These are phyloP conservation scores for Phragmites australis DNA, from an alignment of 176 grass and related monocot species.

Conservation along the genomic window DNA sequence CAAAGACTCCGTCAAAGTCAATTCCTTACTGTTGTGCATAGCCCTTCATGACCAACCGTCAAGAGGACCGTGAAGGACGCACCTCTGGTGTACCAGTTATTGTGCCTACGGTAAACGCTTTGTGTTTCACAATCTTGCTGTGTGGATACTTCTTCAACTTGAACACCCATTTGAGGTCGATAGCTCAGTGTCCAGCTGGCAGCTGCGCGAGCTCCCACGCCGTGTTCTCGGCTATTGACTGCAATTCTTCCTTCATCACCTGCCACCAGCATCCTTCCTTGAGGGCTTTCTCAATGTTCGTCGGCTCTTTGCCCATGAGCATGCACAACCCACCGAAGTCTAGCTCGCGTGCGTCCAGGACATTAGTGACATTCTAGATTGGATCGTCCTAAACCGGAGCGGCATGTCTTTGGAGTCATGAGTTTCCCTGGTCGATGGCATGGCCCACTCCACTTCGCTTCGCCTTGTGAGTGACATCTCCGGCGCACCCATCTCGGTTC, in stretches of 20 bases:
- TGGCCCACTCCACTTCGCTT: too few relatives aligned
- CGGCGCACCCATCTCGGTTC: too few relatives aligned
- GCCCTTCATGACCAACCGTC: too few relatives aligned
- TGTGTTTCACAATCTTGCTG: too few relatives aligned
- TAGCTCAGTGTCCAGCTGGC: background rate
- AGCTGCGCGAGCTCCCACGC: background rate
- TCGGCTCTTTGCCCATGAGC: background rate
- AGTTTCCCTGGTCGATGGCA: too few relatives aligned
- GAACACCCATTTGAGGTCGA: background rate
- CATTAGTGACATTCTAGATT: too few relatives aligned
- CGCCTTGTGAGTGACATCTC: too few relatives aligned
- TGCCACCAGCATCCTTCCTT: background rate
- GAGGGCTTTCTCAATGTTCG: background rate
- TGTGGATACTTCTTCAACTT: background rate
- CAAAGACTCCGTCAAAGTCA: too few relatives aligned
- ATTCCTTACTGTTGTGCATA: too few relatives aligned
- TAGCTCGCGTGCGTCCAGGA: background rate
- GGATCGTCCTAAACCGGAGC: too few relatives aligned
- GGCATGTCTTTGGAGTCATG: too few relatives aligned
- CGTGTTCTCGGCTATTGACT: background rate
- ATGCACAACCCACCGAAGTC: background rate
- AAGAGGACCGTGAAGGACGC: background rate
- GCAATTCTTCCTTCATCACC: background rate
- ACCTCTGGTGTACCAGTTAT: background rate
- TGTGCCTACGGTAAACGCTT: background rate